Conservation (phyloP, 768 basidiomycete species). For the Jaapia argillacea region DNA sequence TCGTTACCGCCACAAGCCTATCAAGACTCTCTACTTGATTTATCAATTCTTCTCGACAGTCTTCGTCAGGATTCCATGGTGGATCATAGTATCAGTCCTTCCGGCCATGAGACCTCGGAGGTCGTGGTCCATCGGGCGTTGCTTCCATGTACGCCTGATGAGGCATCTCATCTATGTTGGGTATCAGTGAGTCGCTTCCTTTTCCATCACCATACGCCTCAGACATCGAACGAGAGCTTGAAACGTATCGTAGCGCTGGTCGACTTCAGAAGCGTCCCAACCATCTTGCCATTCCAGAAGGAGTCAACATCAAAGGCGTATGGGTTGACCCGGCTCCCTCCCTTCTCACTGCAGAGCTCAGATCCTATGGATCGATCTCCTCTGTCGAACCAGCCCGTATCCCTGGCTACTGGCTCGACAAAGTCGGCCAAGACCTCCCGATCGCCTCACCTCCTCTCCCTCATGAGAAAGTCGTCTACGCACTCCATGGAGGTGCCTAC, state of each 20-base stretch:
- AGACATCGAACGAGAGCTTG: conserved; percentile 28
- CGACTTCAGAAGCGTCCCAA: too few species aligned
- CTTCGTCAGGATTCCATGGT: conserved; percentile 37
- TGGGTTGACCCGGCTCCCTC: conserved; percentile 37
- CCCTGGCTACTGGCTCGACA: not conserved
- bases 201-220: conserved; percentile 1
- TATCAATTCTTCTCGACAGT: conserved; percentile 30
- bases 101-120: conserved; percentile 30
- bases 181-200: conserved; percentile 1
- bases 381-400: conserved; percentile 16
- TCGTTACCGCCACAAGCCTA: too few species aligned
- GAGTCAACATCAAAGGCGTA: conserved; percentile 33
- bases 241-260: conserved; percentile 24
- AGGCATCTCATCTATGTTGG: not conserved
- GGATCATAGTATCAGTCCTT: conserved; percentile 29
- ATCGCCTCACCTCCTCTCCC: not conserved
- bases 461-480: conserved; percentile 12
- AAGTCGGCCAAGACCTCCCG: not conserved
- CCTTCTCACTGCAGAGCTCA: conserved; percentile 31
- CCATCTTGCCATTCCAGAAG: too few species aligned
- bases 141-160: conserved; percentile 15
- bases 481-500: conserved; percentile 10
- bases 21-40: conserved; percentile 37
- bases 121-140: conserved; percentile 35
- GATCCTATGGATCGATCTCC: conserved; percentile 28